Evolutionary conservation across 192 early-diverging fungal species (phyloP), one percentile per base, ranked within the genome.

Genomic region (Tieghemiomyces parasiticus): DNA sequence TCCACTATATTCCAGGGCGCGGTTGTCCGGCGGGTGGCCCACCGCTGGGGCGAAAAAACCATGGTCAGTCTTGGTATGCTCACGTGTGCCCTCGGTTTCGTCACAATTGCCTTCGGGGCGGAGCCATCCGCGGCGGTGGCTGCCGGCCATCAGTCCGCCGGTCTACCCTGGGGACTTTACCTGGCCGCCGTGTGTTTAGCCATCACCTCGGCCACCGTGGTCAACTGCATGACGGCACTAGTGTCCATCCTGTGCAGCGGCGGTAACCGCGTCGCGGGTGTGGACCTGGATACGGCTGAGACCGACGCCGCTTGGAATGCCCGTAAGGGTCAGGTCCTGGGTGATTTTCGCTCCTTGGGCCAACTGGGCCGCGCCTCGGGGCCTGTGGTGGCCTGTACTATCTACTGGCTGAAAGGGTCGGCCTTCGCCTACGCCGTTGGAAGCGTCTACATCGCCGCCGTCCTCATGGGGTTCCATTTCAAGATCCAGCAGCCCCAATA

Each of bases 191-290:
- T 86, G n/a, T 88, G 83, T 28, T 73, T 96, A 64, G 89, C 93
- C 0, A 74, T 98, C 48, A 91, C 95, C 0, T 88, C 85, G 60
- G 95, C 91, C 13, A 98, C 95, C 0, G 95, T 98, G 0, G 93
- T 94, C 35, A 96, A 88, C 64, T 87, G 83, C 47, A 68, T 98
- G 38, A 98, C 89, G 48, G 70, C 74, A 22, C 67, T 76, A 51
- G 74, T 72, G 4, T 76, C 74, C 46, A 35, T 75, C 48, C 67
- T 61, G 32, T 33, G 59, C 48, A 61, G 9, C 12, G 34, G 9
- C 4, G 20, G 13, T 13, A 30, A 6, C 20, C 8, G 29, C 58
- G 49, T 14, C 28, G 62, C 34, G 2, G 69, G 10, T 32, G 60
- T 34, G 26, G 22, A 16, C 25, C 46, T 24, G n/a, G 47, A 16